Base-by-base conservation (phyloP, 345 rosid species). In the Citrus cavaleriei region DNA sequence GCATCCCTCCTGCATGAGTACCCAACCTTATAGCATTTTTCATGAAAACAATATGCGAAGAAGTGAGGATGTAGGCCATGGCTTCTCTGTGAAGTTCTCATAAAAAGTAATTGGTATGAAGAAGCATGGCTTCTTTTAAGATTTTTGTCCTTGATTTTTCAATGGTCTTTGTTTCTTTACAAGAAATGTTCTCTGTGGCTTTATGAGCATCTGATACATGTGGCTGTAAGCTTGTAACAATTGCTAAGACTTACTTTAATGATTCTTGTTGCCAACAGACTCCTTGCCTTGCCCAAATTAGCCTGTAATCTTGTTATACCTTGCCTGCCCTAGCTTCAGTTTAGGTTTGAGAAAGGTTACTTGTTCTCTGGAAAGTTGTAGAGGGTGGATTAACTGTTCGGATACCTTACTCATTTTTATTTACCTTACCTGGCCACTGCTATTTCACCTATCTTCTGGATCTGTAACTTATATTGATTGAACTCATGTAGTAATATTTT, bases 401-500 rank as follows among this genome's bases (percentile, higher is more conserved):
- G 12, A 34, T 35, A 37, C 35, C 70, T 34, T 73, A 18, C 30
- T 27, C n/a, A 6, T 25, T 7, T 58, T 38, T 18, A 64, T 27
- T 35, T 73, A 73, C 42, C 18, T 58, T 73, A 5, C 35, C 61
- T 51, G 55, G 25, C 54, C 61, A 24, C 37, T 42, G 35, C 68
- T 13, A 46, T 10, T n/a, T 63, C 28, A 61, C 61, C 73, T 60
- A 24, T 62, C 10, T 76, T 55, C 68, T 32, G n/a, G 71, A 70
- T 63, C 28, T 40, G 27, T 16, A 27, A 35, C 21, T 71, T 25
- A 4, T 79, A 51, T 28, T 71, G 42, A 62, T 35, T 71, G 35
- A 62, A 67, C 42, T 79, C 57, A 40, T 60, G n/a, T 35, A 14
- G 62, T 49, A 35, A 8, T 73, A 16, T 78, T 75, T 66, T 49